These are phyloP conservation scores for Circinella umbellata DNA, from an alignment of 371 early-diverging fungal species.

Conservation along the genomic window DNA sequence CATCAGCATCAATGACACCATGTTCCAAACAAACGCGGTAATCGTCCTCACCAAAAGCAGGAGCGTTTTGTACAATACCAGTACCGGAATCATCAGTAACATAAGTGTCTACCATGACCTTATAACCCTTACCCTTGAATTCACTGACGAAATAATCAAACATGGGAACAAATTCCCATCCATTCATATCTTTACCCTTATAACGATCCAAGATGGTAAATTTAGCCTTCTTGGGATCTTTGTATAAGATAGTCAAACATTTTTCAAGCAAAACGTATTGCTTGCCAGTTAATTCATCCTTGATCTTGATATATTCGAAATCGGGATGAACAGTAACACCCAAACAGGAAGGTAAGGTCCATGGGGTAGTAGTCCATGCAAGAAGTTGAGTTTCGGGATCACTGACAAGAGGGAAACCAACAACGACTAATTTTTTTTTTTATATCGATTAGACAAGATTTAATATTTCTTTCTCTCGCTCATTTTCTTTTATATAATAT, in stretches of 20 bases:
- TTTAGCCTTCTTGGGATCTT: conserved; percentile 95
- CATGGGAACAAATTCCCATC: conserved; percentile 92
- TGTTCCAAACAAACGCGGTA: conserved; percentile 93
- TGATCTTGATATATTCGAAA: conserved; percentile 96
- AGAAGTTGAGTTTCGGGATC: conserved; percentile 86
- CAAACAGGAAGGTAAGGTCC: conserved; percentile 99
- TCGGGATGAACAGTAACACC: conserved; percentile 95
- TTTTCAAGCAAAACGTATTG: conserved; percentile 88
- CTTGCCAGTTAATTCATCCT: conserved; percentile 79
- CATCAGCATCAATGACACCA: conserved; percentile 86
- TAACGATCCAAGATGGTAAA: conserved; percentile 82
- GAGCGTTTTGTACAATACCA: conserved; percentile 99
- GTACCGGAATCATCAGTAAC: conserved; percentile 98
- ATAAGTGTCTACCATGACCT: conserved; percentile 90
- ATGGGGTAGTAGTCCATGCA: conserved; percentile 99
- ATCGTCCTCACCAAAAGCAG: conserved; percentile 99
- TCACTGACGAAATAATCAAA: conserved; percentile 85
- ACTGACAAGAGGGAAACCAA: conserved; percentile 92
- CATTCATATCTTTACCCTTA: conserved; percentile 87
- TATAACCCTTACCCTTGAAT: conserved; percentile 84
- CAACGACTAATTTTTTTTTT: conserved; percentile 63
- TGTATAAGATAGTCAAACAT: conserved; percentile 88
- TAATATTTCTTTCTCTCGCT: background rate
- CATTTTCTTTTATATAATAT: background rate
- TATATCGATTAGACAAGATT: background rate